Conservation (phyloP, 495 filamentous ascomycete species). For the Trichoderma reesei region DNA sequence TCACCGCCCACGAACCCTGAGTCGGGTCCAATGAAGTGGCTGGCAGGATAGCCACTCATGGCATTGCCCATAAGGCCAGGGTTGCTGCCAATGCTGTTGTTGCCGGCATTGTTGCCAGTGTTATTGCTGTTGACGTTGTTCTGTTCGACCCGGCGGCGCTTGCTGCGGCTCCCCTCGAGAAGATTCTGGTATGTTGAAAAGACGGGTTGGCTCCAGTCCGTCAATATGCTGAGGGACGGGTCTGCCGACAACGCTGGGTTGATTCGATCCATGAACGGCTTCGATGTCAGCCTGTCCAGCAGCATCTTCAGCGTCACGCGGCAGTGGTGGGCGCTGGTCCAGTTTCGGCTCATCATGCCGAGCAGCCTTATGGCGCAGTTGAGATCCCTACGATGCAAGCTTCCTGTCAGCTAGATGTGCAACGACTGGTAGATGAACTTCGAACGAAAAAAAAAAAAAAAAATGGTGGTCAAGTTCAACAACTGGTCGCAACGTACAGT, state of each 20-base stretch:
- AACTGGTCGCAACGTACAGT: not conserved
- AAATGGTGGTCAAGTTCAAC: too few relatives aligned
- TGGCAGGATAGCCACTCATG: not conserved
- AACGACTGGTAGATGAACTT: not conserved
- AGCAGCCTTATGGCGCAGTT: not conserved
- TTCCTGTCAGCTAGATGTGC: not conserved
- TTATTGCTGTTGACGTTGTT: not conserved
- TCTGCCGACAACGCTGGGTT: not conserved
- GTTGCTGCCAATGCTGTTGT: not conserved
- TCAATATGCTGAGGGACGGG: not conserved
- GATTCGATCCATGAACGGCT: not conserved
- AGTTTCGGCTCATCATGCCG: constrained; percentile 5
- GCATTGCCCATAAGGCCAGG: not conserved
- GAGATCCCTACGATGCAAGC: not conserved
- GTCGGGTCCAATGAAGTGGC: not conserved
- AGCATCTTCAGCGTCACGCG: constrained; percentile 7
- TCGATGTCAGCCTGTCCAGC: not conserved
- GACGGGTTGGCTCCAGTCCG: not conserved
- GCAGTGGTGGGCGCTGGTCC: constrained; percentile 1
- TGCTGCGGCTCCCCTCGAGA: constrained; percentile 1
- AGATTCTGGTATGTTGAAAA: constrained; percentile 5
- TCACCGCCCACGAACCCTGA: not conserved
- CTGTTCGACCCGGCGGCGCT: not conserved
- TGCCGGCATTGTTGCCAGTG: not conserved
- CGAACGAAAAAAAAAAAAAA: not conserved